phyloP scores from a whole-genome alignment of 2,329 filamentous ascomycete genomes.

The Paraphaeosphaeria sporulosa region DNA sequence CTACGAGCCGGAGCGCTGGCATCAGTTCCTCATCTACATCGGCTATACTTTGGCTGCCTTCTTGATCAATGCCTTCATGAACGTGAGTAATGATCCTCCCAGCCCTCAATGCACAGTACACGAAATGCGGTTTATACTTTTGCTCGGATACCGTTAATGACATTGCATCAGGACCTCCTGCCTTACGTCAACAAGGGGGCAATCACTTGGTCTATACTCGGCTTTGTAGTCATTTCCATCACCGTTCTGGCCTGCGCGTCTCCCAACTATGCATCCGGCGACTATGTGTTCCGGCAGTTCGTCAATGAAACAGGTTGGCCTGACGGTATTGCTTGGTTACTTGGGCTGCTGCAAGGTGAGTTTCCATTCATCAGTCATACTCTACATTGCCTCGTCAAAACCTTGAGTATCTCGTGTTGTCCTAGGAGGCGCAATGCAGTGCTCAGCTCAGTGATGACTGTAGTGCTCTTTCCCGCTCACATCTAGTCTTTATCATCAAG shows the following conservation, averaged over 20 bases:
- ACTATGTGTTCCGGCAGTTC: constrained; percentile 72
- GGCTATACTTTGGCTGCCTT: constrained; percentile 68
- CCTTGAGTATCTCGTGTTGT: no score
- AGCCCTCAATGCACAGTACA: no score
- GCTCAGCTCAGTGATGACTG: not conserved
- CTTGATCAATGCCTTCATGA: constrained; percentile 70
- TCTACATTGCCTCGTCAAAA: no score
- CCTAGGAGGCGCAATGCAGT: not conserved
- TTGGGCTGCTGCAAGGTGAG: constrained; percentile 59
- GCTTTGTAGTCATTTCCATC: constrained; percentile 74
- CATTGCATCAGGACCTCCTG: constrained; percentile 52
- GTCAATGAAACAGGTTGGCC: constrained; percentile 75
- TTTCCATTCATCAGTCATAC: no score
- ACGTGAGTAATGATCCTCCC: constrained; percentile 35
- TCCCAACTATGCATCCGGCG: constrained; percentile 68
- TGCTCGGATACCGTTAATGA: not conserved
- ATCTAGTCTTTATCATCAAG: not conserved
- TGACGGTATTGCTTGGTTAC: constrained; percentile 66
- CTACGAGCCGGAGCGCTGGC: constrained; percentile 69
- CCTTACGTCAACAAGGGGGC: constrained; percentile 73
- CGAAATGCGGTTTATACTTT: no score
- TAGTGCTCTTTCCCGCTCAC: not conserved
- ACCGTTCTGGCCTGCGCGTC: constrained; percentile 72
- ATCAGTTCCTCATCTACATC: constrained; percentile 77
- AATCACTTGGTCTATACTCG: constrained; percentile 74